These are phyloP conservation scores for Mortierella sp. DNA, from an alignment of 371 early-diverging fungal species.

Conservation along the genomic window DNA sequence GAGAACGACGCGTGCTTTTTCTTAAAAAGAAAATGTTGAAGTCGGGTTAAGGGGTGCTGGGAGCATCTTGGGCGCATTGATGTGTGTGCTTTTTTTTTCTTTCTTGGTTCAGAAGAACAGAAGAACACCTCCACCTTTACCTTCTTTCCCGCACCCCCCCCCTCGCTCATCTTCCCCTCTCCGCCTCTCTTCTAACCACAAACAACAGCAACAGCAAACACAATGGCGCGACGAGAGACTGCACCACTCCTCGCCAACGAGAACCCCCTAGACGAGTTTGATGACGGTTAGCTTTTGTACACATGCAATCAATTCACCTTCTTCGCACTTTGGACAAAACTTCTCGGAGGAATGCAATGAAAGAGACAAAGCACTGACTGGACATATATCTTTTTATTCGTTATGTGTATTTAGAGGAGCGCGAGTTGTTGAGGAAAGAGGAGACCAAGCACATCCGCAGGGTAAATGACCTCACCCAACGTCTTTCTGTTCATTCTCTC, in stretches of 20 bases:
- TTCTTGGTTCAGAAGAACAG: neutral
- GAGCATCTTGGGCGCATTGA: neutral
- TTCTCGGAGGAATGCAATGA: no score
- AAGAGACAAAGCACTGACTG: neutral
- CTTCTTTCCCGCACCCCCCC: neutral
- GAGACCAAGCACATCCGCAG: slow-evolving; percentile 50
- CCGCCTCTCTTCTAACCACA: neutral
- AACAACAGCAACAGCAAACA: neutral
- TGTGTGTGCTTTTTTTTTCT: neutral
- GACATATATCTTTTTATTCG: neutral
- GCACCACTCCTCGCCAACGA: slow-evolving; percentile 40
- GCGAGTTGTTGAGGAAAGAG: slow-evolving; percentile 31
- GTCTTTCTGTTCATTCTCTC: neutral
- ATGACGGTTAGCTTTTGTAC: slow-evolving; percentile 17
- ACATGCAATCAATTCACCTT: neutral
- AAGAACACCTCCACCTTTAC: neutral
- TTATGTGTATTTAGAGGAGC: slow-evolving; percentile 19
- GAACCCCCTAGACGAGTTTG: slow-evolving; percentile 37
- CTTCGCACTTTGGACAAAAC: neutral
- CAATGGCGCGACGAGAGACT: slow-evolving; percentile 26
- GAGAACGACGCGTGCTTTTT: neutral
- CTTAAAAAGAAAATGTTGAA: neutral
- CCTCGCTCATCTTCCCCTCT: neutral
- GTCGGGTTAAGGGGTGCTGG: neutral
- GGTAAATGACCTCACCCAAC: slow-evolving; percentile 7